Evolutionary conservation across 768 basidiomycete genomes (phyloP), one percentile per base, ranked within the genome.

Genomic region (Myochromella boudieri): DNA sequence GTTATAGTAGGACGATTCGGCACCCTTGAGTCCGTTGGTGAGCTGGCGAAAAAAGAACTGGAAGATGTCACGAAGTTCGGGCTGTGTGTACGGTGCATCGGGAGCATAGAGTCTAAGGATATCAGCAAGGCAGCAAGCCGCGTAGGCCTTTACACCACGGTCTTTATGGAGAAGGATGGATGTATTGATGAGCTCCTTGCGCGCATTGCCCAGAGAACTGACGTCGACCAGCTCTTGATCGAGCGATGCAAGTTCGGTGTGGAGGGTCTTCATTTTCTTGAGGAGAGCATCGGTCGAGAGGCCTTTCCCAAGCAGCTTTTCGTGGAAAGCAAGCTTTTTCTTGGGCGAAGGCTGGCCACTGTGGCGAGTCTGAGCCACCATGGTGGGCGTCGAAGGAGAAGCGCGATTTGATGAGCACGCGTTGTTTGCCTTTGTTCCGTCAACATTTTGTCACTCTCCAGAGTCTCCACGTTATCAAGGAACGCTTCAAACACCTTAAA

Each of bases 11-110:
- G 91, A 80, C 0, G 85, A 77, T 46, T 95, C 90, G 0, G 83
- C 70, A 29, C 84, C 81, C 53, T 85, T 86, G 59, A 93, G 81
- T 1, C 85, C 85, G 1, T 74, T 75, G 2, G 76, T 70, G 46
- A 99, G 83, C 64, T 97, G 95, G 27, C 82, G 75, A 62, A 93
- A 84, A 78, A 98, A 91, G 76, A 99, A 98, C 57, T 93, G 84
- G 68, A 99, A 99, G 62, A 98, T 95, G 66, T 97, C 93, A 72
- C 90, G 78, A 27, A 98, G 81, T 64, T 97, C 91, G 38, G 77
- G 68, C 40, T 86, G 84, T 11, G 86, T 95, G 63, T 95, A 98
- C 10, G 97, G 97, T 18, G 97, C 95, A 65, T 98, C 93, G 1
- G 97, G 97, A 1, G 97, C 97, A 64, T 92, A 97, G 29, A 98